Conservation (phyloP, 306 rosid genomes). For the Begonia masoniana region DNA sequence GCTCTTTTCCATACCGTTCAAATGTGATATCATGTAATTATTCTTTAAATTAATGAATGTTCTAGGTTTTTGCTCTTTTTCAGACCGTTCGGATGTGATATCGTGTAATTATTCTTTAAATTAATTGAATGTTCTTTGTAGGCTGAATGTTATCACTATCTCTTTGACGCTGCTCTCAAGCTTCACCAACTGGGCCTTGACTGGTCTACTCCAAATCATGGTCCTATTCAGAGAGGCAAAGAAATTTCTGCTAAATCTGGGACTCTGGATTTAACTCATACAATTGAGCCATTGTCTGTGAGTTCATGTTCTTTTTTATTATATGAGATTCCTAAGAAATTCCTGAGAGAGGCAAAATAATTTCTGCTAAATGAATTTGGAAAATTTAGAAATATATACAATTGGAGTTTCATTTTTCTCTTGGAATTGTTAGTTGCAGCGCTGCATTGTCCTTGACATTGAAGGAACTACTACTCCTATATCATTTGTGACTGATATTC, state of each 20-base stretch:
- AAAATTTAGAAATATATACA: not conserved
- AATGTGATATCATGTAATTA: not conserved
- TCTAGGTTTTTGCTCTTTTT: too few species aligned
- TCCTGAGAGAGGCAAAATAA: too few species aligned
- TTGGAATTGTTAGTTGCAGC: slow-evolving; percentile 34
- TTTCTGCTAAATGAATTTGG: not conserved
- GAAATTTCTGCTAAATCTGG: slow-evolving; percentile 48
- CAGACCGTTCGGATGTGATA: too few species aligned
- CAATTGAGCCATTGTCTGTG: slow-evolving; percentile 23
- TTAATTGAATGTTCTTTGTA: slow-evolving; percentile 23
- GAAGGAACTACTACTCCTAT: slow-evolving; percentile 98
- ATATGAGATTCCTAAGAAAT: slow-evolving; percentile 16
- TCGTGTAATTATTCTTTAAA: too few species aligned
- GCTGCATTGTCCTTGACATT: slow-evolving; percentile 85
- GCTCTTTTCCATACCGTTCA: too few species aligned
- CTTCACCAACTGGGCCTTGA: slow-evolving; percentile 82
- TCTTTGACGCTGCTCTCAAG: slow-evolving; percentile 88
- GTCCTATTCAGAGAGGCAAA: slow-evolving; percentile 44
- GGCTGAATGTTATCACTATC: slow-evolving; percentile 86
- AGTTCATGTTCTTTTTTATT: too few species aligned
- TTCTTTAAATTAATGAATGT: too few species aligned
- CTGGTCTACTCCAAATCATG: slow-evolving; percentile 66
- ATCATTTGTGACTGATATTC: slow-evolving; percentile 87
- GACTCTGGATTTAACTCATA: slow-evolving; percentile 27
- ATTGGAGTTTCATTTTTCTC: slow-evolving; percentile 1